These are phyloP conservation scores for Yamadazyma scolyti DNA, from an alignment of 805 yeast species.

Conservation along the genomic window DNA sequence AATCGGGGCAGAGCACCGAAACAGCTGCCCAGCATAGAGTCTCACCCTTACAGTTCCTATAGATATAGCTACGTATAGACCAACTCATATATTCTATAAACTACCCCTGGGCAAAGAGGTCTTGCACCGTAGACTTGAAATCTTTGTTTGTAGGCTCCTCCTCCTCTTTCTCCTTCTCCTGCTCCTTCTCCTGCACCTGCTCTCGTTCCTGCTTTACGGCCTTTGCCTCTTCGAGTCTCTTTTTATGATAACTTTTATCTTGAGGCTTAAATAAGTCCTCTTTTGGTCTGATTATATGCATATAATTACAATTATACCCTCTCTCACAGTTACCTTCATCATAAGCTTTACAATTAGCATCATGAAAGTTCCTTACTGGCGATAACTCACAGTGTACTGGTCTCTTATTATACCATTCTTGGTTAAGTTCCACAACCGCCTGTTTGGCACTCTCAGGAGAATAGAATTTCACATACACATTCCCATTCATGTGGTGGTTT, in stretches of 20 bases:
- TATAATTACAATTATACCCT: conserved; percentile 81
- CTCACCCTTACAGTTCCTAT: too few relatives aligned
- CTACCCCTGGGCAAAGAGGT: too few relatives aligned
- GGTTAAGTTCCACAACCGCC: conserved; percentile 62
- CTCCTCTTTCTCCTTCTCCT: background rate
- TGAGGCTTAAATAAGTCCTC: conserved; percentile 38
- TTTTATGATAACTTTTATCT: conserved; percentile 22
- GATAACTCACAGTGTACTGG: conserved; percentile 80
- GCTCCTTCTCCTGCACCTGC: background rate
- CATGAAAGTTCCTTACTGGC: conserved; percentile 67
- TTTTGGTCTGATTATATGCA: conserved; percentile 67
- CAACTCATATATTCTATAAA: too few relatives aligned
- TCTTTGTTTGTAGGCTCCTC: conserved; percentile 2
- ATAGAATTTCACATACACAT: conserved; percentile 68
- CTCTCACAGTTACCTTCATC: conserved; percentile 65
- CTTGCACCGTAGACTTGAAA: conserved; percentile 11
- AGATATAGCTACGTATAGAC: too few relatives aligned
- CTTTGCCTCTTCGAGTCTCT: conserved; percentile 11
- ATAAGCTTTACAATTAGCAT: conserved; percentile 73
- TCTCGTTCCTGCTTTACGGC: background rate
- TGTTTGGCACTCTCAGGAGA: conserved; percentile 53
- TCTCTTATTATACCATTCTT: conserved; percentile 75
- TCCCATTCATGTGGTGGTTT: conserved; percentile 80
- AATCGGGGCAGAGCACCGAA: too few relatives aligned
- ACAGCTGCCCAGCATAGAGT: too few relatives aligned